These are phyloP conservation scores for Flammula alnicola DNA, from an alignment of 1,284 basidiomycete genomes.

Conservation along the genomic window DNA sequence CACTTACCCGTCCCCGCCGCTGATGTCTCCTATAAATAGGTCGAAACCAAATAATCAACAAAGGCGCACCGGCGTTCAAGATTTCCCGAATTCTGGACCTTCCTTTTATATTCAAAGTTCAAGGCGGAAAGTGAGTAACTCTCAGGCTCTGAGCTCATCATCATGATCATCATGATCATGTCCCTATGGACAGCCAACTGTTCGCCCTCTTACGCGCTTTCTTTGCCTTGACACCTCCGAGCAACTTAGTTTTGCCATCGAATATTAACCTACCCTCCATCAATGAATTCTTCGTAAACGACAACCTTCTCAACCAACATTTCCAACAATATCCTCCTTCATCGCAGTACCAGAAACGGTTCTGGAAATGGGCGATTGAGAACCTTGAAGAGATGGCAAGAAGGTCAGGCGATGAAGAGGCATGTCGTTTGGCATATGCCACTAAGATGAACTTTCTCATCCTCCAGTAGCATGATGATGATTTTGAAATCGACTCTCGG, in stretches of 20 bases:
- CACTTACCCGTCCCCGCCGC: too few relatives aligned
- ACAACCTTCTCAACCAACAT: slow-evolving; percentile 55
- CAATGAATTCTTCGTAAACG: slow-evolving; percentile 58
- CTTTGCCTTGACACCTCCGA: slow-evolving; percentile 55
- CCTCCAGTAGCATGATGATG: slow-evolving; percentile 37
- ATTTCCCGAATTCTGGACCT: too few relatives aligned
- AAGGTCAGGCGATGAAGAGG: slow-evolving; percentile 38
- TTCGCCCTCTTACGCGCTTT: slow-evolving; percentile 56
- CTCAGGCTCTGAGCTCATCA: too few relatives aligned
- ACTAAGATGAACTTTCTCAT: slow-evolving; percentile 3
- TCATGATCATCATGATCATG: background rate
- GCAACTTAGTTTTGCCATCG: slow-evolving; percentile 43
- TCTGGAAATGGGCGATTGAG: slow-evolving; percentile 74
- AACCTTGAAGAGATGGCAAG: slow-evolving; percentile 50
- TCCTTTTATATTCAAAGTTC: too few relatives aligned
- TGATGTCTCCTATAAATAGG: too few relatives aligned
- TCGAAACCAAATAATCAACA: too few relatives aligned
- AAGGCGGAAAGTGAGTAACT: too few relatives aligned
- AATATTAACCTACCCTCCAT: slow-evolving; percentile 37
- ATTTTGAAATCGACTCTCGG: slow-evolving; percentile 64
- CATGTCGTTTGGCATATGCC: slow-evolving; percentile 11
- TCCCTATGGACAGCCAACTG: slow-evolving; percentile 33
- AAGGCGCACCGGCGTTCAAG: too few relatives aligned
- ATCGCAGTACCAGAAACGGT: slow-evolving; percentile 57
- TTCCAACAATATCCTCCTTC: slow-evolving; percentile 65